Evolutionary conservation across 2,329 filamentous ascomycete species (phyloP).

Genomic region (Xylariaceae sp.): DNA sequence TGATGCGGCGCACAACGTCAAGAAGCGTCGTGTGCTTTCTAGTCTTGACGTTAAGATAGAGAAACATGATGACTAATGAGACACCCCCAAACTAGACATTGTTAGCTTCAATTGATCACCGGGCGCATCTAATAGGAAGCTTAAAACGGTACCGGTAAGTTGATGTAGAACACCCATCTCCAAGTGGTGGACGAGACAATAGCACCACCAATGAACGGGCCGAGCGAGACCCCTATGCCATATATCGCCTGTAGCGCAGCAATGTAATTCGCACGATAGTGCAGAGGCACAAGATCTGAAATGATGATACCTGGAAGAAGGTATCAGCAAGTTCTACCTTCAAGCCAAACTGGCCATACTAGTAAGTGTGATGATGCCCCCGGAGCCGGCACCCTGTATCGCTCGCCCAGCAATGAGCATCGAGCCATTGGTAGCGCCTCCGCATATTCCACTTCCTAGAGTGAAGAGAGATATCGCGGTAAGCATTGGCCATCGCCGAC

Average conservation of each 20-base stretch:
- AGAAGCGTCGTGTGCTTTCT: no score
- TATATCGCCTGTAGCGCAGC: neutral
- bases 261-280: neutral
- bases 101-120: no score
- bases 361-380: neutral
- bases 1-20: no score
- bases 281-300: slow-evolving; percentile 1
- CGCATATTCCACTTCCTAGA: slow-evolving; percentile 1
- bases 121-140: no score
- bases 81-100: no score
- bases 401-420: slow-evolving; percentile 1
- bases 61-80: neutral
- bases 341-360: neutral
- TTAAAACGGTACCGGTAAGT: neutral
- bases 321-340: no score
- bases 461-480: neutral
- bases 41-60: neutral
- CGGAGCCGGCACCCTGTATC: neutral
- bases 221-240: neutral
- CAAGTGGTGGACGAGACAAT: neutral
- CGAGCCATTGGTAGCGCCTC: neutral
- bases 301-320: neutral
- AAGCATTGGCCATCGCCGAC: slow-evolving; percentile 10
- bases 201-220: slow-evolving; percentile 1
- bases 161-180: neutral